These are phyloP conservation scores for Pezizomycotina sp. DNA, from an alignment of 2,329 filamentous ascomycete genomes.

Conservation along the genomic window DNA sequence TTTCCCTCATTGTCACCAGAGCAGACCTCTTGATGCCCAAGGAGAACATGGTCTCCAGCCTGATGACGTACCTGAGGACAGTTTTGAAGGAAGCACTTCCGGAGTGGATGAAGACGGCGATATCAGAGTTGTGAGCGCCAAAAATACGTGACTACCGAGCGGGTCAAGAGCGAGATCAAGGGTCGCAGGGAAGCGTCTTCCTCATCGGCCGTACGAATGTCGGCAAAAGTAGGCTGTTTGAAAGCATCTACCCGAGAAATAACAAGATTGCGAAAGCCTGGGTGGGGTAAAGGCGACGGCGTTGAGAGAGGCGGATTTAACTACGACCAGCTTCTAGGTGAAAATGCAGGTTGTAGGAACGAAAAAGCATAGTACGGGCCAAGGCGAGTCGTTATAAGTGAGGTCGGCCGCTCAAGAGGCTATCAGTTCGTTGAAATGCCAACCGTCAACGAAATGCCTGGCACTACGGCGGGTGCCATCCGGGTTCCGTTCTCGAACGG, in stretches of 20 bases:
- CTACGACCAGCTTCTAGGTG: slow-evolving; percentile 19
- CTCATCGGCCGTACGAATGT: slow-evolving; percentile 98
- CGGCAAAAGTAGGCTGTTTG: slow-evolving; percentile 84
- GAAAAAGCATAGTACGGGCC: not conserved
- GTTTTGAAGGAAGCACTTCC: slow-evolving; percentile 60
- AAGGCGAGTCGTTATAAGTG: slow-evolving; percentile 26
- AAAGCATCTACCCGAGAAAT: slow-evolving; percentile 69
- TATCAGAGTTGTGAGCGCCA: slow-evolving; percentile 50
- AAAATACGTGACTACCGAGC: slow-evolving; percentile 74
- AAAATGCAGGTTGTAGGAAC: too few relatives aligned
- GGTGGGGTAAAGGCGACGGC: not conserved
- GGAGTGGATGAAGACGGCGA: slow-evolving; percentile 20
- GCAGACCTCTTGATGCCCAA: slow-evolving; percentile 70
- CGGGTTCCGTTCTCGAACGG: slow-evolving; percentile 61
- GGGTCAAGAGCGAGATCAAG: slow-evolving; percentile 73
- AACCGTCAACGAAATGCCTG: slow-evolving; percentile 67
- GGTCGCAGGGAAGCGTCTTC: slow-evolving; percentile 74
- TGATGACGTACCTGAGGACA: slow-evolving; percentile 72
- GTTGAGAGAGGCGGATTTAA: slow-evolving; percentile 28
- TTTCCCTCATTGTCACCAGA: slow-evolving; percentile 51
- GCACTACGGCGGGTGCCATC: slow-evolving; percentile 90
- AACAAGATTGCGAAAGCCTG: slow-evolving; percentile 32
- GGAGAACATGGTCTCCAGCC: slow-evolving; percentile 63
- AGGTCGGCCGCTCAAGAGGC: slow-evolving; percentile 60
- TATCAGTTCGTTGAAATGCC: slow-evolving; percentile 66